Base-by-base conservation (phyloP, 768 basidiomycete species). In the Daedalea quercina region DNA sequence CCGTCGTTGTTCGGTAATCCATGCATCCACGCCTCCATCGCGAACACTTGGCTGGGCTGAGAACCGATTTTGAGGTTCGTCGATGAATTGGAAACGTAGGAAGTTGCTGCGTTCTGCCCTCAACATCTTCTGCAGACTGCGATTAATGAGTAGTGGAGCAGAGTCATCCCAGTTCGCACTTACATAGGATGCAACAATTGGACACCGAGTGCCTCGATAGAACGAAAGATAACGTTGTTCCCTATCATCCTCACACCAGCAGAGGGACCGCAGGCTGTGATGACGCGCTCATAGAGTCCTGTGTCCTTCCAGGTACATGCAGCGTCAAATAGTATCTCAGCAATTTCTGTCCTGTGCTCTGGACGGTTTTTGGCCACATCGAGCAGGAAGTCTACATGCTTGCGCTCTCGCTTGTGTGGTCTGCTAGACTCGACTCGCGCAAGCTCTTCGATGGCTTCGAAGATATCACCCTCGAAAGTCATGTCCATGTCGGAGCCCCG, bases 151-250 rank as follows among this genome's bases (percentile, higher is more conserved):
- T 31, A 6, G 6, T 31, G 28, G 4, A 31, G 28, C 4, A 31
- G 28, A 31, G 28, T 6, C 28, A 11, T 31, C 2, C 4, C 6
- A 37, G 33, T 43, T n/a, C n/a, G n/a, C 15, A 48, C 45, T 45
- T 20, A 54, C 57, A 24, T 47, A 2, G 51, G 50, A 20, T 37
- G 9, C 6, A 58, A 28, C 11, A 41, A 20, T 8, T 53, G 33
- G 35, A 54, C 56, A 1, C 59, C 61, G 20, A 58, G 58, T 2
- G 25, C 42, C 13, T 23, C 26, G 1, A 57, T n/a, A 9, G 57
- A 53, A 7, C n/a, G 17, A 9, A 15, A 43, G 9, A 55, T 52
- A n/a, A 42, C 15, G n/a, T 44, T 48, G n/a, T 40, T 44, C 2
- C 43, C 44, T 22, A 60, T 31, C 2, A 35, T 31, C 3, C 22